A percentile compares a stretch with the other conserved stretches of the same genome.
phyloP scores from a whole-genome alignment of 768 basidiomycete species.

The Sarcodon aspratus region DNA sequence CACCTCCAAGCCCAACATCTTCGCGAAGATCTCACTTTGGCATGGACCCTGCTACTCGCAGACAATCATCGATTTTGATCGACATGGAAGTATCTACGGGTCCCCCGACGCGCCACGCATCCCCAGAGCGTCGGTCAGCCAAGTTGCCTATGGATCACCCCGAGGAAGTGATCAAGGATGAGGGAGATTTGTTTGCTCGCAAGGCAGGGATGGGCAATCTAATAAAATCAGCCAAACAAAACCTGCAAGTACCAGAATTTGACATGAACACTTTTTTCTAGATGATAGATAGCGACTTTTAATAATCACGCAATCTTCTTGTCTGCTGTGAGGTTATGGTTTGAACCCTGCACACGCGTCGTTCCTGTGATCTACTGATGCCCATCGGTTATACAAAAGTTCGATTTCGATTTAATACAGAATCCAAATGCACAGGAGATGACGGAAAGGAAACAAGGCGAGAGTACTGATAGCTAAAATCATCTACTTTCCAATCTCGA shows the following conservation, averaged over 20 bases:
- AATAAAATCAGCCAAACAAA: constrained; percentile 86
- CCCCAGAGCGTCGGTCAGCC: constrained; percentile 26
- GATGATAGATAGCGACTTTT: constrained; percentile 3
- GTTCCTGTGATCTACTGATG: no score
- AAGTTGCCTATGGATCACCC: constrained; percentile 4
- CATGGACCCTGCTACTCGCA: constrained; percentile 41
- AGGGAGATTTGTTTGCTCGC: constrained; percentile 48
- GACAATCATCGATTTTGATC: constrained; percentile 70
- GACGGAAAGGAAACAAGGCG: background rate
- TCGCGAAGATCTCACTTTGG: constrained; percentile 27
- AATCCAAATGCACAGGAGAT: background rate
- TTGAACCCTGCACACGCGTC: no score
- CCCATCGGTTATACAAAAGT: no score
- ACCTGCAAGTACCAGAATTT: constrained; percentile 79
- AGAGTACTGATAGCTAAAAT: background rate
- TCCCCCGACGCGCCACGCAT: constrained; percentile 43
- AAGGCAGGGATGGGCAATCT: constrained; percentile 72
- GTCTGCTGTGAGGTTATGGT: background rate
- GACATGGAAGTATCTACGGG: constrained; percentile 74
- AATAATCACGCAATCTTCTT: no score
- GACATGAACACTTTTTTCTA: constrained; percentile 73
- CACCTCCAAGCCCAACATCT: constrained; percentile 32
- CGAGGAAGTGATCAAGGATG: constrained; percentile 31
- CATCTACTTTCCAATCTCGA: constrained; percentile 27
- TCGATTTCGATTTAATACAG: background rate